Conservation (phyloP, 2,329 filamentous ascomycete species). For the Rhynchosporium secalis region DNA sequence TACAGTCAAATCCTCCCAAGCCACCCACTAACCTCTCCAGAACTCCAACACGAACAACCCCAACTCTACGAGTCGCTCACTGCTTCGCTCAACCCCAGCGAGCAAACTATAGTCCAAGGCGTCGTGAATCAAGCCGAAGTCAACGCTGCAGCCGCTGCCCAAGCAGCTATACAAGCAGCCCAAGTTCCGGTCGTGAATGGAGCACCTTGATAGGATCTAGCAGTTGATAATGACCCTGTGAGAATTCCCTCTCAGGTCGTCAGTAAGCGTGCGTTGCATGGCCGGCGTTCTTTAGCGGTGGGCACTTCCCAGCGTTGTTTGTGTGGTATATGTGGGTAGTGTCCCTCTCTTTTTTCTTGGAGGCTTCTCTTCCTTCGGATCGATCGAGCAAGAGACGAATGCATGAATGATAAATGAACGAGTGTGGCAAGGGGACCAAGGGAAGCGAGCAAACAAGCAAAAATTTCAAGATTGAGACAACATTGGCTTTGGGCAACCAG, state of each 20-base stretch:
- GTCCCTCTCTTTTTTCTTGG: neutral
- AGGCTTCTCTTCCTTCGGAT: neutral
- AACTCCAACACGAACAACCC: conserved; percentile 86
- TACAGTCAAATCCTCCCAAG: neutral
- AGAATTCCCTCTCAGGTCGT: conserved; percentile 22
- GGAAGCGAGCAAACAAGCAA: neutral
- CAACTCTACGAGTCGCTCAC: conserved; percentile 83
- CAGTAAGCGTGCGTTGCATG: conserved; percentile 32
- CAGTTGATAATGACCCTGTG: conserved; percentile 16
- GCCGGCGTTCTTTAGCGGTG: conserved; percentile 27
- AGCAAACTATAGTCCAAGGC: conserved; percentile 76
- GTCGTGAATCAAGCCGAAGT: conserved; percentile 55
- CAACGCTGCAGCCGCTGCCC: conserved; percentile 30
- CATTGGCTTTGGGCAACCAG: conserved; percentile 6
- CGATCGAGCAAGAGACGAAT: neutral
- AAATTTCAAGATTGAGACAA: conserved; percentile 7
- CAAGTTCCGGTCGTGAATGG: conserved; percentile 32
- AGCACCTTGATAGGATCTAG: conserved; percentile 29
- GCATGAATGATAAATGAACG: neutral
- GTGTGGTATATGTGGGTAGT: conserved; percentile 15
- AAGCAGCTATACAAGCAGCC: conserved; percentile 22
- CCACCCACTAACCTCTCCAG: conserved; percentile 47
- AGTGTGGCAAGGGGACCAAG: neutral
- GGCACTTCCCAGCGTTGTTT: conserved; percentile 9
- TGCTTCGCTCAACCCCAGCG: conserved; percentile 73